Evolutionary conservation across 306 rosid genomes (phyloP).

Genomic region (Dryas drummondii): DNA sequence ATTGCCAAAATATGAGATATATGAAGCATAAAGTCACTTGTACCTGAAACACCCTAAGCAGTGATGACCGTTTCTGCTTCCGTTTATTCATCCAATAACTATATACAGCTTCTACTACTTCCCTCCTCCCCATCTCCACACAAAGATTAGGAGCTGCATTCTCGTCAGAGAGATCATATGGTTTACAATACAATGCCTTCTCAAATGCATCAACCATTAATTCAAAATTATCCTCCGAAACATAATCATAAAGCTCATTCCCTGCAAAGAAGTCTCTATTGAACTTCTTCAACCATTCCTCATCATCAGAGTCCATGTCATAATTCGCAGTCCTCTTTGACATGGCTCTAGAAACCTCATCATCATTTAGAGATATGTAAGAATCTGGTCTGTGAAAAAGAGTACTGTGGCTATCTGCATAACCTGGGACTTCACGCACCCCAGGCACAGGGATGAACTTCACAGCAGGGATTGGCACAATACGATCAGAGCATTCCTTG

Average conservation of each 20-base stretch:
- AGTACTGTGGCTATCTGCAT: constrained; percentile 30
- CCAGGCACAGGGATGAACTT: constrained; percentile 72
- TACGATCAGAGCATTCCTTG: constrained; percentile 62
- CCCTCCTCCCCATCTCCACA: constrained; percentile 43
- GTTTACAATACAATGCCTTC: constrained; percentile 50
- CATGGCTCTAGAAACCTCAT: constrained; percentile 67
- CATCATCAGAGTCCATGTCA: constrained; percentile 88
- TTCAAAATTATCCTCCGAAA: constrained; percentile 63
- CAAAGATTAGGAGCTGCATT: constrained; percentile 39
- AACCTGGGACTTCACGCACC: constrained; percentile 48
- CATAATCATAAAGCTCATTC: constrained; percentile 32
- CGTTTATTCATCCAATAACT: constrained; percentile 69
- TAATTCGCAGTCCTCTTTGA: constrained; percentile 51
- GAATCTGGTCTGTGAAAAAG: constrained; percentile 49
- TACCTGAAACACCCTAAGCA: constrained; percentile 78
- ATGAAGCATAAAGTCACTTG: constrained; percentile 19
- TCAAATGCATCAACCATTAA: constrained; percentile 66
- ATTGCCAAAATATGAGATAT: not conserved
- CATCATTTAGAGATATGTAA: constrained; percentile 49
- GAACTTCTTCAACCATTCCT: constrained; percentile 59
- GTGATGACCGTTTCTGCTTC: constrained; percentile 42
- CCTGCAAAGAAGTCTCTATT: constrained; percentile 31
- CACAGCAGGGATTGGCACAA: constrained; percentile 31
- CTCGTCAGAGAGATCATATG: constrained; percentile 47
- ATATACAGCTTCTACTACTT: constrained; percentile 51